These are phyloP conservation scores for Trifolium repens DNA, from an alignment of 306 rosid genomes.

Conservation along the genomic window DNA sequence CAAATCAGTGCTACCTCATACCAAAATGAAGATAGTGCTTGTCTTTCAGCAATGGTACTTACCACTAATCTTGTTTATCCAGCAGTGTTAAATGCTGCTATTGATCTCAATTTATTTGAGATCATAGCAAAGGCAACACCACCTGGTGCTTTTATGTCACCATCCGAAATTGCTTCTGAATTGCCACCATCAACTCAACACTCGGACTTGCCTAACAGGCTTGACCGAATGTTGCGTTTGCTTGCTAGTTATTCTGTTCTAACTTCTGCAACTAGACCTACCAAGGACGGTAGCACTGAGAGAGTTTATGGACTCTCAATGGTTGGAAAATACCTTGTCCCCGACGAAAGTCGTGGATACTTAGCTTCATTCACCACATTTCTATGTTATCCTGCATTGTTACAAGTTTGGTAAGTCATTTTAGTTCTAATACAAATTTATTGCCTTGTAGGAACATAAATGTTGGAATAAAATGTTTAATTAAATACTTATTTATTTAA, in stretches of 20 bases:
- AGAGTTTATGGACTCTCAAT: conserved; percentile 23
- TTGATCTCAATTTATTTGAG: conserved; percentile 46
- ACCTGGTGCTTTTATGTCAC: conserved; percentile 21
- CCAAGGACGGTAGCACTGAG: background rate
- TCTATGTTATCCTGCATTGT: background rate
- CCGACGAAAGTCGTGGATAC: too few relatives aligned
- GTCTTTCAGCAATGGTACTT: conserved; percentile 27
- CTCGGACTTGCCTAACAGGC: conserved; percentile 13
- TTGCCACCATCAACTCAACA: background rate
- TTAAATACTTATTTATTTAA: too few relatives aligned
- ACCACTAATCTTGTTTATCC: background rate
- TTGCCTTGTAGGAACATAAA: too few relatives aligned
- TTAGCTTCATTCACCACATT: too few relatives aligned
- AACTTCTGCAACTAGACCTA: conserved; percentile 15
- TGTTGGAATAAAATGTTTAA: too few relatives aligned
- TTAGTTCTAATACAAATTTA: too few relatives aligned
- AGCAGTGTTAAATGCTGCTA: conserved; percentile 35
- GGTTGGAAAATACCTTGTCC: conserved; percentile 39
- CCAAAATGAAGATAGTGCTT: conserved; percentile 25
- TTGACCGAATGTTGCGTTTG: conserved; percentile 43
- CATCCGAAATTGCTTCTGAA: conserved; percentile 40
- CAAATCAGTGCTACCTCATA: background rate
- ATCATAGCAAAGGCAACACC: conserved; percentile 23
- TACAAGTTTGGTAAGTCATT: conserved; percentile 26
- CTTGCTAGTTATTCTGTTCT: conserved; percentile 33